Evolutionary conservation across 305 asterid species (phyloP), one percentile per base, ranked within the genome.

Genomic region (Andrographis paniculata): DNA sequence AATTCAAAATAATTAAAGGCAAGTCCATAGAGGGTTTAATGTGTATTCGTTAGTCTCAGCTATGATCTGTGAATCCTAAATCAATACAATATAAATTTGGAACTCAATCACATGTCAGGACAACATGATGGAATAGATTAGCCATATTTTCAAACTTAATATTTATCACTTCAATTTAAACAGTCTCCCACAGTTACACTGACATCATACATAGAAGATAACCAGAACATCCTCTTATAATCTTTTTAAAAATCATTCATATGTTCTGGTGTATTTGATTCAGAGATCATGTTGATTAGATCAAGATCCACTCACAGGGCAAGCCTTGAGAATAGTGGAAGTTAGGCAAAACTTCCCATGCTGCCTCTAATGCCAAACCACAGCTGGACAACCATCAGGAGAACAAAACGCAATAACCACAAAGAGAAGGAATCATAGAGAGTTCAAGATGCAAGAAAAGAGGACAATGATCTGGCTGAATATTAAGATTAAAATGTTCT

Each of bases 391-490:
- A 38, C 42, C 3, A 5, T 14, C 17, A 14, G 43, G 19, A 3
- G 4, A 38, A 38, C 4, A 20, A 38, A 38, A 14, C 19, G 9
- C 18, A 38, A 13, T 38, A 9, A 14, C 16, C 4, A 2, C 43
- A 5, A 16, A 10, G 43, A 16, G 19, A 7, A 3, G 9, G 9
- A 8, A 35, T 4, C 12, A n/a, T 13, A 1, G 16, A n/a, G 0
- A 11, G 16, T 16, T 11, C n/a, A n/a, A 9, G 14, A 42, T 8
- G 10, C 14, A 8, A 19, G 46, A 42, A 42, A 18, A 7, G 46
- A 41, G 46, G 44, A 17, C 46, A 42, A 17, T 42, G 46, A 42
- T 42, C 46, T 42, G 12, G 4, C 12, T 9, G 24, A 17, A 18
- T 1, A 9, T 6, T 9, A n/a, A 19, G 14, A 42, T 1, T 38